Evolutionary conservation across 495 filamentous ascomycete genomes (phyloP).

Genomic region (Hypoxylon subgilvum): DNA sequence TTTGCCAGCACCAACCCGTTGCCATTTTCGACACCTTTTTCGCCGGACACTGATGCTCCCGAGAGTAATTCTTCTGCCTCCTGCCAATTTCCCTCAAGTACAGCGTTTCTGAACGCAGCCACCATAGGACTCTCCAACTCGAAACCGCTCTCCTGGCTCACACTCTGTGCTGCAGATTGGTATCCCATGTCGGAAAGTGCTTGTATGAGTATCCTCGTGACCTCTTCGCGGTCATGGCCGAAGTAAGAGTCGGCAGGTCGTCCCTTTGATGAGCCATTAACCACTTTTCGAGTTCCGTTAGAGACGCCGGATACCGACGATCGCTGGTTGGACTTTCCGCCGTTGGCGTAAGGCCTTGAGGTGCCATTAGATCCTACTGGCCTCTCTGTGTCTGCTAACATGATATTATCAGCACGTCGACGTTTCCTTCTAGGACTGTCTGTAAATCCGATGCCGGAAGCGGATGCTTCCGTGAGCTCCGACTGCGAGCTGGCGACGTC

Average conservation of each 20-base stretch:
- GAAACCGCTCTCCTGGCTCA: conserved; percentile 84
- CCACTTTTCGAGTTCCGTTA: conserved; percentile 48
- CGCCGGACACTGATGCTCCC: conserved; percentile 58
- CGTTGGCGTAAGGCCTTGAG: conserved; percentile 39
- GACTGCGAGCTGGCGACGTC: conserved; percentile 19
- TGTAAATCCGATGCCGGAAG: conserved; percentile 11
- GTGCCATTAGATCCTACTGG: conserved; percentile 34
- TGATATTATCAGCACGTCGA: conserved; percentile 34
- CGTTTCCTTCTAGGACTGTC: conserved; percentile 35
- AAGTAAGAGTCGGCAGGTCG: conserved; percentile 51
- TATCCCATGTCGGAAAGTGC: conserved; percentile 88
- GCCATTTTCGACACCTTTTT: conserved; percentile 53
- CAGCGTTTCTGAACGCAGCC: conserved; percentile 79
- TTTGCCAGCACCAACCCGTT: conserved; percentile 54
- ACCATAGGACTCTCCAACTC: conserved; percentile 86
- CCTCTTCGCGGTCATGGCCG: conserved; percentile 91
- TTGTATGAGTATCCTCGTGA: conserved; percentile 91
- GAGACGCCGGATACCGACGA: conserved; percentile 18
- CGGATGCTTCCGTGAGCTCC: conserved; percentile 26
- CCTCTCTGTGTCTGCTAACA: conserved; percentile 38
- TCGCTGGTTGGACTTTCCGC: conserved; percentile 32
- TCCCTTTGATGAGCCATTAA: conserved; percentile 48
- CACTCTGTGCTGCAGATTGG: conserved; percentile 69
- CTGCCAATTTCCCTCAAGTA: conserved; percentile 81
- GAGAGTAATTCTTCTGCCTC: conserved; percentile 84